phyloP scores from a whole-genome alignment of 2,329 filamentous ascomycete species.

The Claviceps sp. region DNA sequence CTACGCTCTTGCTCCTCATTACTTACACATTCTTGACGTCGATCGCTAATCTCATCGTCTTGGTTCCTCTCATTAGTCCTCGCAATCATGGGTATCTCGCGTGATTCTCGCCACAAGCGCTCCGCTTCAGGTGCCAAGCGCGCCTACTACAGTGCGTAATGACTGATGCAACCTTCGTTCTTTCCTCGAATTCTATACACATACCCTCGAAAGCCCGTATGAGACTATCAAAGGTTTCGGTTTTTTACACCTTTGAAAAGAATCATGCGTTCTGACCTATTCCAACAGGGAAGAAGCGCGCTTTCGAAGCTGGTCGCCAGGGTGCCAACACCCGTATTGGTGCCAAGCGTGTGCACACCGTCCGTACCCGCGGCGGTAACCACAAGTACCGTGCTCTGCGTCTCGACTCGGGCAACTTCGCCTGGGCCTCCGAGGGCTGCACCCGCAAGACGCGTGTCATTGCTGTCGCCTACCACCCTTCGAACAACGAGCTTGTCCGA shows the following conservation, averaged over 20 bases:
- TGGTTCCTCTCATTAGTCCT: slow-evolving; percentile 35
- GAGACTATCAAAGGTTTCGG: slow-evolving; percentile 11
- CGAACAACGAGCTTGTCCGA: slow-evolving; percentile 99
- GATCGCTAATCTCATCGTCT: slow-evolving; percentile 9
- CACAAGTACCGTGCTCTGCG: slow-evolving; percentile 98
- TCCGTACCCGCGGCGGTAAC: slow-evolving; percentile 97
- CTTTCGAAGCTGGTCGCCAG: slow-evolving; percentile 99
- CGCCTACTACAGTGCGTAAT: slow-evolving; percentile 70
- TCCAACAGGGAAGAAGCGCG: slow-evolving; percentile 79
- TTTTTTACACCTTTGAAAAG: slow-evolving; percentile 6
- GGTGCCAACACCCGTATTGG: slow-evolving; percentile 99
- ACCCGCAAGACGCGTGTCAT: slow-evolving; percentile 99
- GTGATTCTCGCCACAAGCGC: slow-evolving; percentile 99
- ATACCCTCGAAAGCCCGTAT: slow-evolving; percentile 53
- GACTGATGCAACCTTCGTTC: slow-evolving; percentile 3
- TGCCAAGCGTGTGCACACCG: slow-evolving; percentile 87
- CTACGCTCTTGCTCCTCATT: not conserved
- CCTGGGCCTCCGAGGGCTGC: slow-evolving; percentile 95
- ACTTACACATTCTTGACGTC: not conserved
- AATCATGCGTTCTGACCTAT: slow-evolving; percentile 61
- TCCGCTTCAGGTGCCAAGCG: slow-evolving; percentile 98
- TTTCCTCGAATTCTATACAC: slow-evolving; percentile 7
- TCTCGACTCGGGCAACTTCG: slow-evolving; percentile 98
- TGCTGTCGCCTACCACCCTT: slow-evolving; percentile 95
- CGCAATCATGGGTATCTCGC: slow-evolving; percentile 98